Percentiles rank a stretch among this genome's conserved stretches.
These are phyloP conservation scores for Leccinum uliginosum DNA, from an alignment of 768 basidiomycete genomes.

Conservation along the genomic window DNA sequence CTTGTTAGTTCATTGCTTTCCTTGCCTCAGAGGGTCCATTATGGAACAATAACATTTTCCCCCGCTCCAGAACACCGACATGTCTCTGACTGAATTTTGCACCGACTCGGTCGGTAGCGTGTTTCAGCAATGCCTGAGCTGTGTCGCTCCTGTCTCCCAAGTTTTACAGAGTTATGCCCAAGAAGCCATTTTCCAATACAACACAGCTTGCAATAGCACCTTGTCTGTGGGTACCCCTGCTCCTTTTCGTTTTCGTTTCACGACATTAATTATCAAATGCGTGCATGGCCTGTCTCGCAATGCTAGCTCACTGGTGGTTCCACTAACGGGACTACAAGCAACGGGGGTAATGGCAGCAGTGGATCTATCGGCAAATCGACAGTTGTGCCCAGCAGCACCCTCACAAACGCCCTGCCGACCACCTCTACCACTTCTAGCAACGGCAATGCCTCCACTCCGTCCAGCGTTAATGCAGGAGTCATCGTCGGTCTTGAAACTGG, in stretches of 20 bases:
- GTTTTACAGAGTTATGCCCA: slow-evolving; percentile 4
- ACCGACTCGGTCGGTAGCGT: slow-evolving; percentile 5
- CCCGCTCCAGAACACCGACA: slow-evolving; percentile 8
- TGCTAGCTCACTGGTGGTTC: slow-evolving; percentile 6
- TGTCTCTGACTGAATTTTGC: slow-evolving; percentile 12
- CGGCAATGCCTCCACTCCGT: neutral
- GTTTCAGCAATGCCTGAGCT: slow-evolving; percentile 19
- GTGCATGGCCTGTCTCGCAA: neutral
- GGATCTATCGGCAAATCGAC: neutral
- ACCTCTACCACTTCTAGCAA: neutral
- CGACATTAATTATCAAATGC: neutral
- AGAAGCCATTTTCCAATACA: slow-evolving; percentile 10
- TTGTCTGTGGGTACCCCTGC: slow-evolving; percentile 15
- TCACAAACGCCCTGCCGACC: neutral
- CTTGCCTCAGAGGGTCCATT: neutral
- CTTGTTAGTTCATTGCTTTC: slow-evolving; percentile 7
- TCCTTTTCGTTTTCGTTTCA: too few relatives aligned
- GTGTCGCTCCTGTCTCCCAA: slow-evolving; percentile 8
- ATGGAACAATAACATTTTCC: neutral
- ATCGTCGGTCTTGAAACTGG: slow-evolving; percentile 5
- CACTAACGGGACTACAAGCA: neutral
- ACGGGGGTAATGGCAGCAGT: neutral
- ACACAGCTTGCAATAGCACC: slow-evolving; percentile 12
- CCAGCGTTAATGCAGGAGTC: neutral
- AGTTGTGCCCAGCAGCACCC: neutral